Percentiles rank a stretch among this genome's conserved stretches.
These are phyloP conservation scores for Carex sylvatica DNA, from an alignment of 202 grass and related monocot species.

Conservation along the genomic window DNA sequence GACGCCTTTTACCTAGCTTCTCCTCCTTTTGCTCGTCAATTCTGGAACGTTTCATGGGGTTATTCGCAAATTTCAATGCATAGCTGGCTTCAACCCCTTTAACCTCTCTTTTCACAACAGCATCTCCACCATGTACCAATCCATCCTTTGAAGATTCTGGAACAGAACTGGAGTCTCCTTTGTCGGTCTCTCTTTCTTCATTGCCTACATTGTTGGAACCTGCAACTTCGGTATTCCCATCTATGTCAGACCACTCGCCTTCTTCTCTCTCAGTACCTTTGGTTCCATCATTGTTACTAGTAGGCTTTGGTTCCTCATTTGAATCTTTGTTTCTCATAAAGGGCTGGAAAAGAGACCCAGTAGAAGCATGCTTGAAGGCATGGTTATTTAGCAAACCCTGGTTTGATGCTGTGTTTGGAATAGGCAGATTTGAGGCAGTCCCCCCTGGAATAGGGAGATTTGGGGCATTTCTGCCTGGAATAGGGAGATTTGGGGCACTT, in stretches of 20 bases:
- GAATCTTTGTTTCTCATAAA: slow-evolving; percentile 69
- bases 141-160: slow-evolving; percentile 34
- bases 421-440: slow-evolving; percentile 43
- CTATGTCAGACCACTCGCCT: slow-evolving; percentile 97
- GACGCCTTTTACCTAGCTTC: slow-evolving; percentile 92
- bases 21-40: slow-evolving; percentile 84
- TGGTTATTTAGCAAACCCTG: slow-evolving; percentile 76
- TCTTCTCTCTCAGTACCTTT: slow-evolving; percentile 86
- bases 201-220: slow-evolving; percentile 34
- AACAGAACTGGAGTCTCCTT: slow-evolving; percentile 23
- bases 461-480: slow-evolving; percentile 19
- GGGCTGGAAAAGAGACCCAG: slow-evolving; percentile 75
- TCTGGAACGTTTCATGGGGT: slow-evolving; percentile 76
- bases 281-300: slow-evolving; percentile 32
- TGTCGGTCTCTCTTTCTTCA: slow-evolving; percentile 57
- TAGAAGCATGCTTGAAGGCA: slow-evolving; percentile 75
- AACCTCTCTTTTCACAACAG: slow-evolving; percentile 62
- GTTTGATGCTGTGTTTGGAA: slow-evolving; percentile 34
- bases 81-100: slow-evolving; percentile 86
- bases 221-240: slow-evolving; percentile 50
- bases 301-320: slow-evolving; percentile 25
- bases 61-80: slow-evolving; percentile 73
- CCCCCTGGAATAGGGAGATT: background rate
- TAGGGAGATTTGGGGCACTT: slow-evolving; percentile 42
- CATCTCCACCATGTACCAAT: slow-evolving; percentile 31